Evolutionary conservation across 352 stramenopile species (phyloP).

Genomic region (Phytophthora foliorum): DNA sequence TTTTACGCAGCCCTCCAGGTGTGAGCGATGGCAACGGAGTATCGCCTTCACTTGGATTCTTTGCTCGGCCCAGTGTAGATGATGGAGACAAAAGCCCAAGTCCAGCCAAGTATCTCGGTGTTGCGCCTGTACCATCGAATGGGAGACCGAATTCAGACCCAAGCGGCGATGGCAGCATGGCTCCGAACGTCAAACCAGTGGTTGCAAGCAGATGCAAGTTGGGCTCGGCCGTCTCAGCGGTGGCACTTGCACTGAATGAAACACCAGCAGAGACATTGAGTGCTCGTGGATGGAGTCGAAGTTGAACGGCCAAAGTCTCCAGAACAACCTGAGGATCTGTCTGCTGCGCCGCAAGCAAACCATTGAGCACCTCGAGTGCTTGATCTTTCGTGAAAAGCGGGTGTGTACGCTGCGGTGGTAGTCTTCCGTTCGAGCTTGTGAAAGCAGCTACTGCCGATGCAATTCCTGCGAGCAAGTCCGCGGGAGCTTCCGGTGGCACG

Average conservation of each 20-base stretch:
- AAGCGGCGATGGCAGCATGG: constrained; percentile 36
- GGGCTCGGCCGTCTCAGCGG: constrained; percentile 19
- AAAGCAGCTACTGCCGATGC: constrained; percentile 69
- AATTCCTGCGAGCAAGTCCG: constrained; percentile 59
- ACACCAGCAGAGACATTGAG: constrained; percentile 43
- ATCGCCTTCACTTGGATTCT: constrained; percentile 10
- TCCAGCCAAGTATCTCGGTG: constrained; percentile 24
- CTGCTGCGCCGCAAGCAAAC: constrained; percentile 34
- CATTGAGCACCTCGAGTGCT: constrained; percentile 43
- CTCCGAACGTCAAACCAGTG: constrained; percentile 35
- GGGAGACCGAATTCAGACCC: constrained; percentile 20
- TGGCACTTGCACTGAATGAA: constrained; percentile 28
- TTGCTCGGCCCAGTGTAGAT: constrained; percentile 13
- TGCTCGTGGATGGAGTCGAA: constrained; percentile 34
- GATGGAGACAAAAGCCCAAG: constrained; percentile 34
- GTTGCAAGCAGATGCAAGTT: constrained; percentile 41
- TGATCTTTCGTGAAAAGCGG: constrained; percentile 58
- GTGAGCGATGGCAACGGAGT: constrained; percentile 23
- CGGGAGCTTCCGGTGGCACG: constrained; percentile 52
- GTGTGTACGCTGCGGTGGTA: constrained; percentile 46
- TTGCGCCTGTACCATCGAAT: constrained; percentile 27
- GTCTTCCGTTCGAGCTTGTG: constrained; percentile 50
- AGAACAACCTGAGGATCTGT: constrained; percentile 38
- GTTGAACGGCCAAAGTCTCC: constrained; percentile 33
- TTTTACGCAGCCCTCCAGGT: constrained; percentile 15